These are phyloP conservation scores for Apiotrichum montevideense DNA, from an alignment of 1,284 basidiomycete genomes.

Conservation along the genomic window DNA sequence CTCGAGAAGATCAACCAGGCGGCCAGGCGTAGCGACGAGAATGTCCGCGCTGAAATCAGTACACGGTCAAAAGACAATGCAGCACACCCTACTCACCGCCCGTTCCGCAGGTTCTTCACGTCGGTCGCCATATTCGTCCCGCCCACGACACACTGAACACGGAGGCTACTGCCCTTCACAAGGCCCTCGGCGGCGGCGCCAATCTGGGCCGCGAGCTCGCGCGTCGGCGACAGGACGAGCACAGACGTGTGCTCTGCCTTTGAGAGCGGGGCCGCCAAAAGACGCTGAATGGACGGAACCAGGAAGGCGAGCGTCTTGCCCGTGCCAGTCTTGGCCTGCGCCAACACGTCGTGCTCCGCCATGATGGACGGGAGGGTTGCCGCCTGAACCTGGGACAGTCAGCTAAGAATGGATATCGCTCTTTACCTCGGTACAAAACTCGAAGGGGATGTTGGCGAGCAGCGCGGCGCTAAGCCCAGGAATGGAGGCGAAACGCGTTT, in stretches of 20 bases:
- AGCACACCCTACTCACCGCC: slow-evolving; percentile 23
- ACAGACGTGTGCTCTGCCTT: slow-evolving; percentile 29
- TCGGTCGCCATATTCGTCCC: slow-evolving; percentile 49
- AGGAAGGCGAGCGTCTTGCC: slow-evolving; percentile 55
- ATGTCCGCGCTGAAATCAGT: slow-evolving; percentile 37
- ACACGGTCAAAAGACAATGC: not conserved
- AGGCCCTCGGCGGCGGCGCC: slow-evolving; percentile 26
- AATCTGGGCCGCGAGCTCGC: slow-evolving; percentile 51
- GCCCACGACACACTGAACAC: slow-evolving; percentile 47
- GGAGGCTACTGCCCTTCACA: slow-evolving; percentile 19
- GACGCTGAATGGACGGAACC: slow-evolving; percentile 48
- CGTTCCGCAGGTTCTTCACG: slow-evolving; percentile 34
- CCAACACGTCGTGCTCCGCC: slow-evolving; percentile 48
- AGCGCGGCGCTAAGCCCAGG: slow-evolving; percentile 19
- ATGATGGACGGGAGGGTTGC: slow-evolving; percentile 49
- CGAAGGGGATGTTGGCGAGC: slow-evolving; percentile 37
- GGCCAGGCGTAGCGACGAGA: slow-evolving; percentile 51
- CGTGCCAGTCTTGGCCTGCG: slow-evolving; percentile 53
- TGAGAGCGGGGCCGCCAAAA: slow-evolving; percentile 29
- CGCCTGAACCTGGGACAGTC: slow-evolving; percentile 45
- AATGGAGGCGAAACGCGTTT: slow-evolving; percentile 23
- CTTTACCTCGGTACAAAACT: slow-evolving; percentile 45
- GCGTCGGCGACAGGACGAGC: slow-evolving; percentile 49
- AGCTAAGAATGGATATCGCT: no score
- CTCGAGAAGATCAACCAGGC: slow-evolving; percentile 49